Percentiles rank a stretch among this genome's conserved stretches.
Conservation (phyloP, 2,329 filamentous ascomycete species). For the Fusarium sp. region DNA sequence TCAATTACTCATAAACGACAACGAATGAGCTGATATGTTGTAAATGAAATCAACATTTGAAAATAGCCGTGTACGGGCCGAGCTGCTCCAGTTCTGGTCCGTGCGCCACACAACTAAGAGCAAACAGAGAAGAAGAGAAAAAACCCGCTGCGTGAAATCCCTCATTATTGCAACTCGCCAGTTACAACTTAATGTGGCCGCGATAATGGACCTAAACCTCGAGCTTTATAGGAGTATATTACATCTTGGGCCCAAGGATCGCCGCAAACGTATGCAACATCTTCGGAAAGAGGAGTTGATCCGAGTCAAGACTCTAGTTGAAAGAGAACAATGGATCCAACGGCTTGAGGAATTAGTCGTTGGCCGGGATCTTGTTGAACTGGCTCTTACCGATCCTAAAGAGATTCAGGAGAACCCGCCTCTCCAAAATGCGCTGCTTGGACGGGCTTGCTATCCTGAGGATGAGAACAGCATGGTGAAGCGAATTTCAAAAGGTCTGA, state of each 20-base stretch:
- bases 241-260: neutral
- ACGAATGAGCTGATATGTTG: too few relatives aligned
- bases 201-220: conserved; percentile 10
- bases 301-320: neutral
- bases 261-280: neutral
- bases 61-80: too few relatives aligned
- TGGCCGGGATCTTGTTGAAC: neutral
- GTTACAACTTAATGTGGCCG: neutral
- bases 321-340: neutral
- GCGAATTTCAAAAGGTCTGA: neutral
- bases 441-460: neutral
- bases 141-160: neutral
- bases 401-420: neutral
- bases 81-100: too few relatives aligned
- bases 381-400: neutral
- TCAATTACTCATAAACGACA: too few relatives aligned
- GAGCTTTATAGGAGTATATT: conserved; percentile 15
- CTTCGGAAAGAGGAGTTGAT: neutral
- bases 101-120: too few relatives aligned
- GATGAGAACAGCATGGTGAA: neutral
- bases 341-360: neutral
- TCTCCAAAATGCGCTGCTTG: neutral
- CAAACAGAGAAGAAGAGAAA: neutral
- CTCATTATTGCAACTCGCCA: neutral
- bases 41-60: too few relatives aligned